These are phyloP conservation scores for Cyclotella choctawhatcheeana DNA, from an alignment of 108 stramenopile species.

Conservation along the genomic window DNA sequence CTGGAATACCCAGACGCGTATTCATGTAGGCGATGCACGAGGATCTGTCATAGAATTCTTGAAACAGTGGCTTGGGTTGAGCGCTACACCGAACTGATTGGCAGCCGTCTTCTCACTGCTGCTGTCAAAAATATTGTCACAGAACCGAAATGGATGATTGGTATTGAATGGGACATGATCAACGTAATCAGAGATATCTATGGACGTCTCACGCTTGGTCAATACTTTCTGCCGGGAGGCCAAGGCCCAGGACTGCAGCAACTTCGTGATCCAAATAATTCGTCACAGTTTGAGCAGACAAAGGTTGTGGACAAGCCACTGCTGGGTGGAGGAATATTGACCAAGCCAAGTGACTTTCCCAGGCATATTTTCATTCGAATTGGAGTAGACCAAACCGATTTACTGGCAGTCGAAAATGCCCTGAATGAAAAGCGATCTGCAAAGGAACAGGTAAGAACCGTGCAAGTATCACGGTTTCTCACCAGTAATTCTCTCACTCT, in stretches of 20 bases:
- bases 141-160: slow-evolving; percentile 94
- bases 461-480: not conserved
- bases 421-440: slow-evolving; percentile 75
- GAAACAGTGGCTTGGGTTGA: slow-evolving; percentile 85
- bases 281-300: slow-evolving; percentile 69
- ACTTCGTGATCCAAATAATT: slow-evolving; percentile 34
- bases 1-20: slow-evolving; percentile 89
- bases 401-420: slow-evolving; percentile 64
- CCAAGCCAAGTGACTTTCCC: slow-evolving; percentile 70
- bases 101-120: slow-evolving; percentile 68
- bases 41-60: slow-evolving; percentile 87
- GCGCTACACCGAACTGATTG: slow-evolving; percentile 79
- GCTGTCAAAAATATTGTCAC: slow-evolving; percentile 78
- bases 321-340: slow-evolving; percentile 86
- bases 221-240: slow-evolving; percentile 81
- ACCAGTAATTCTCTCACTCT: not conserved
- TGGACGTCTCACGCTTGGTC: slow-evolving; percentile 83
- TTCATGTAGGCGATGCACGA: slow-evolving; percentile 80
- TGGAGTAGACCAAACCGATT: slow-evolving; percentile 61
- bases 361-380: slow-evolving; percentile 69
- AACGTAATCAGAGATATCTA: slow-evolving; percentile 89
- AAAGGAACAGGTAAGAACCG: slow-evolving; percentile 68
- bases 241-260: slow-evolving; percentile 86
- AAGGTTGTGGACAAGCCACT: slow-evolving; percentile 79
- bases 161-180: slow-evolving; percentile 92